These are phyloP conservation scores for Nematocida displodere DNA, from an alignment of 371 early-diverging fungal genomes.

Conservation along the genomic window DNA sequence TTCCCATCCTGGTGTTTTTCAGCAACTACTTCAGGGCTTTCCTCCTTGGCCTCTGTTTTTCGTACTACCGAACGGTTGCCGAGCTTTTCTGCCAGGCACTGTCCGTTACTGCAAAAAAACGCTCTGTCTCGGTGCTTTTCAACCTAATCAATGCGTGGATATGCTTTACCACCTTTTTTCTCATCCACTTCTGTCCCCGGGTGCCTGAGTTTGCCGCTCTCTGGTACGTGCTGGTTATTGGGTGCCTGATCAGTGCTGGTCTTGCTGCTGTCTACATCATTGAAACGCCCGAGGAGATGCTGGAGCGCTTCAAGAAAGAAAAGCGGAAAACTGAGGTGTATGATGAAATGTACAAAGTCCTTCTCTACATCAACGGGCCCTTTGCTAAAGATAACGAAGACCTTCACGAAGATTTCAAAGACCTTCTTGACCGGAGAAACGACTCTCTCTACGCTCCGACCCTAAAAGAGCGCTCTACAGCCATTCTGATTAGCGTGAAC, in stretches of 20 bases:
- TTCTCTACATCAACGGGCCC: slow-evolving; percentile 31
- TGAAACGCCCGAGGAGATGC: slow-evolving; percentile 46
- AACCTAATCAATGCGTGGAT: slow-evolving; percentile 30
- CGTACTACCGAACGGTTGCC: slow-evolving; percentile 18
- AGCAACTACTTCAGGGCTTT: not conserved
- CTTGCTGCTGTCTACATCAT: slow-evolving; percentile 24
- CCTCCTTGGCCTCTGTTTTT: slow-evolving; percentile 15
- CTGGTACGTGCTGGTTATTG: not conserved
- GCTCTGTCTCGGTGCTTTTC: not conserved
- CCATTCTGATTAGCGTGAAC: slow-evolving; percentile 8
- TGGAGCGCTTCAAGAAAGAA: not conserved
- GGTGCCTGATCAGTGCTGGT: not conserved
- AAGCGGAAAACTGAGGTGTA: slow-evolving; percentile 20
- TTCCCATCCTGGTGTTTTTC: slow-evolving; percentile 12
- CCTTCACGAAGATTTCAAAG: slow-evolving; percentile 26
- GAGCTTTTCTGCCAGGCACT: slow-evolving; percentile 17
- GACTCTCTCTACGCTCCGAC: not conserved
- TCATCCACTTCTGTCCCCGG: slow-evolving; percentile 28
- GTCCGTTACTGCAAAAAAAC: slow-evolving; percentile 33
- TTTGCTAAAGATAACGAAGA: slow-evolving; percentile 2
- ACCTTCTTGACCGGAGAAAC: slow-evolving; percentile 6
- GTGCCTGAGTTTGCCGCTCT: not conserved
- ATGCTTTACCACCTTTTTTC: slow-evolving; percentile 26
- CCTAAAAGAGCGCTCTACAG: not conserved
- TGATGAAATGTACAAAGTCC: slow-evolving; percentile 27